Conservation (phyloP, 805 yeast genomes). For the Cyberlindnera xishuangbannaensis region DNA sequence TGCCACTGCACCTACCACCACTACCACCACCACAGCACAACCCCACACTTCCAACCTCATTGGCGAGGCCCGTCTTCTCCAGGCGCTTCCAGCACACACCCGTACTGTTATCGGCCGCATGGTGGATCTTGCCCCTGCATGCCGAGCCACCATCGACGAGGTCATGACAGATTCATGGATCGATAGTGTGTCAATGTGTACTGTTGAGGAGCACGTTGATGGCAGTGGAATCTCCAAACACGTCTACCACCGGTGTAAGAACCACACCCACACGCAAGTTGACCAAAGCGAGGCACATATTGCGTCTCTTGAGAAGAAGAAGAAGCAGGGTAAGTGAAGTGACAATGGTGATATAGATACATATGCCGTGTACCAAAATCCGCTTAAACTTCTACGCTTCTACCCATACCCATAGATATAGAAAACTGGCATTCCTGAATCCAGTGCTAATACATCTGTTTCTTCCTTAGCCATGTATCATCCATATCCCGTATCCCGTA, state of each 20-base stretch:
- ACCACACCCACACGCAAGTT: constrained; percentile 82
- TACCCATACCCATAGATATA: too few relatives aligned
- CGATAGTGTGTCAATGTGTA: constrained; percentile 60
- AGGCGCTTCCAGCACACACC: constrained; percentile 66
- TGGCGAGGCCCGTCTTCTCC: constrained; percentile 67
- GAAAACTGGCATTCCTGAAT: too few relatives aligned
- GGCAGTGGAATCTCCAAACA: constrained; percentile 29
- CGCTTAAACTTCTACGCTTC: too few relatives aligned
- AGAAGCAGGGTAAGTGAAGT: constrained; percentile 28
- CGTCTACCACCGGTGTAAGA: constrained; percentile 39
- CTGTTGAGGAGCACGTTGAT: constrained; percentile 41
- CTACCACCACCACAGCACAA: constrained; percentile 21
- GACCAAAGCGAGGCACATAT: constrained; percentile 94
- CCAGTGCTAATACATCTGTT: too few relatives aligned
- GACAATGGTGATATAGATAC: background rate
- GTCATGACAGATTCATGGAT: constrained; percentile 72
- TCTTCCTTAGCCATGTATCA: too few relatives aligned
- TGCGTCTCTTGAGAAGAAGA: constrained; percentile 85
- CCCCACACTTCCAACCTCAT: constrained; percentile 59
- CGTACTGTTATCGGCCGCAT: constrained; percentile 63
- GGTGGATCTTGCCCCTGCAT: constrained; percentile 84
- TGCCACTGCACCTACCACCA: constrained; percentile 21
- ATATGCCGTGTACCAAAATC: too few relatives aligned
- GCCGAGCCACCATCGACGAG: constrained; percentile 76
- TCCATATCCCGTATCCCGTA: too few relatives aligned